These are phyloP conservation scores for Metschnikowia arizonensis DNA, from an alignment of 805 yeast species.

Conservation along the genomic window DNA sequence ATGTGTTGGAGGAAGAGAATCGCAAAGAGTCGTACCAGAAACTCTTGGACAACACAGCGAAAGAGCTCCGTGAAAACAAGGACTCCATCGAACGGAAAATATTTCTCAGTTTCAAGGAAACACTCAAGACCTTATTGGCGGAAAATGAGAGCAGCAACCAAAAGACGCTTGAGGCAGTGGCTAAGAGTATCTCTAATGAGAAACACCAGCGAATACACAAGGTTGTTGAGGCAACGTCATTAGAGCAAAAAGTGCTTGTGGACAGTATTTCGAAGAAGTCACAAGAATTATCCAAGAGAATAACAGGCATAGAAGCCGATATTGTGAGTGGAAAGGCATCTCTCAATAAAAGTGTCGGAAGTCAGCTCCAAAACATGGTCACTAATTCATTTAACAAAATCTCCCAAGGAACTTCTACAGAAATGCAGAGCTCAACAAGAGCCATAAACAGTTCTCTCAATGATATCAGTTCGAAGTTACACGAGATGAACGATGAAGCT, in stretches of 20 bases:
- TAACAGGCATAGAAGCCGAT: neutral
- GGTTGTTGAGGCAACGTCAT: neutral
- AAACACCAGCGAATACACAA: neutral
- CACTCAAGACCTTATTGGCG: neutral
- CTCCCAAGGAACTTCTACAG: neutral
- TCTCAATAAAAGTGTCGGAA: neutral
- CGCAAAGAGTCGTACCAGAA: neutral
- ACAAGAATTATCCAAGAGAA: neutral
- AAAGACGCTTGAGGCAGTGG: constrained; percentile 1
- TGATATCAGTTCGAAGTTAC: neutral
- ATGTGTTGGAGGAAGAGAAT: neutral
- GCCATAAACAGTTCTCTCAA: neutral
- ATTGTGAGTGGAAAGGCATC: neutral
- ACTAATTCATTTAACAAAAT: neutral
- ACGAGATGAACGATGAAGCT: neutral
- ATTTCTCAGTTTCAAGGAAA: neutral
- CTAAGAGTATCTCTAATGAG: neutral
- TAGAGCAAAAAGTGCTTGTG: neutral
- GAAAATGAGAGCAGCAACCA: neutral
- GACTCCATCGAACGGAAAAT: constrained; percentile 1
- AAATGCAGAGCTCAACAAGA: neutral
- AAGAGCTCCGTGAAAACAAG: neutral
- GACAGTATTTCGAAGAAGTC: neutral
- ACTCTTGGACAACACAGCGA: neutral
- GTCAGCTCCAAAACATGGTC: neutral